phyloP scores from a whole-genome alignment of 306 rosid genomes.

The Malus domestica region ASM211411v1 NC_041803.1:16203501-16204000 shows the following conservation, averaged over 20 bases:
- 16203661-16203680: not conserved
- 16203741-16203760: not conserved
- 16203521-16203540: not conserved
- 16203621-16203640: not conserved
- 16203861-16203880: not conserved
- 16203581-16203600: not conserved
- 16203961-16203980: conserved; percentile 7
- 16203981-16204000: conserved; percentile 7
- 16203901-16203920: not conserved
- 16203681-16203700: no score
- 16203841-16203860: not conserved
- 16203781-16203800: not conserved
- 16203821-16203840: not conserved
- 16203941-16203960: not conserved
- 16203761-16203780: not conserved
- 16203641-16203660: not conserved
- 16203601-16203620: not conserved
- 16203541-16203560: not conserved
- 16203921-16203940: not conserved
- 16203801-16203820: not conserved
- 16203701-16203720: not conserved
- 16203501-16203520: not conserved
- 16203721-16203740: not conserved
- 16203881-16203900: not conserved
- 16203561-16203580: not conserved